Evolutionary conservation across 2,329 filamentous ascomycete species (phyloP).

Genomic region (Colletotrichum sp.): DNA sequence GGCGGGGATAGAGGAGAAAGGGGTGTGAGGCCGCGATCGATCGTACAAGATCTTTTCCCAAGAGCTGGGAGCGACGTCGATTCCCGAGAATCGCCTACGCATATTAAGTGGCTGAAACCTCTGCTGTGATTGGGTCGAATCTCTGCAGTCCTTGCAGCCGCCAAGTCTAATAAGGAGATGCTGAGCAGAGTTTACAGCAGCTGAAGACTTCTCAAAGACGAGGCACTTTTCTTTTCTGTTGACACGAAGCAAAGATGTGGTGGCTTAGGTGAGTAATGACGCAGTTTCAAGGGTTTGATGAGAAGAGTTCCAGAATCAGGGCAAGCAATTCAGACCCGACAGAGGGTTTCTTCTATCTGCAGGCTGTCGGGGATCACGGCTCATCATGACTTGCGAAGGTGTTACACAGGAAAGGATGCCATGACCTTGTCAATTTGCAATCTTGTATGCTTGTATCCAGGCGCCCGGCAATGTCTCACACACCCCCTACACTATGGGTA

Average conservation of each 20-base stretch:
- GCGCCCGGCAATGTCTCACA: neutral
- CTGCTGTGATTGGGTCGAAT: neutral
- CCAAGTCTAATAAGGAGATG: neutral
- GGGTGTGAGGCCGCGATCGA: neutral
- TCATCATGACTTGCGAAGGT: neutral
- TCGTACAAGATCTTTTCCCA: neutral
- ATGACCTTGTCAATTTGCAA: neutral
- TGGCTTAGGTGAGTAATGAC: neutral
- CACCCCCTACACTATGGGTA: neutral
- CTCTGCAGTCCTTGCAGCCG: neutral
- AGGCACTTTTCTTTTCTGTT: neutral
- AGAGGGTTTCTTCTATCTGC: neutral
- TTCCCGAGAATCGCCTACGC: constrained; percentile 10
- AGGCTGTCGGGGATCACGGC: neutral
- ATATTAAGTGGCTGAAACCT: constrained; percentile 17
- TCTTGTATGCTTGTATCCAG: neutral
- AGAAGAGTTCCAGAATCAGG: neutral
- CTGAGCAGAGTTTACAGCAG: neutral
- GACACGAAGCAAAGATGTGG: neutral
- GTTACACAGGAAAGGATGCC: neutral
- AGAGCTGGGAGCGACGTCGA: neutral
- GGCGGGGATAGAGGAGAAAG: neutral
- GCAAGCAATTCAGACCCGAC: neutral
- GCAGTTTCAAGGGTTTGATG: neutral
- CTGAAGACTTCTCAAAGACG: neutral